Base-by-base conservation (phyloP, 78 protist species). In the Ministeria vibrans region DNA sequence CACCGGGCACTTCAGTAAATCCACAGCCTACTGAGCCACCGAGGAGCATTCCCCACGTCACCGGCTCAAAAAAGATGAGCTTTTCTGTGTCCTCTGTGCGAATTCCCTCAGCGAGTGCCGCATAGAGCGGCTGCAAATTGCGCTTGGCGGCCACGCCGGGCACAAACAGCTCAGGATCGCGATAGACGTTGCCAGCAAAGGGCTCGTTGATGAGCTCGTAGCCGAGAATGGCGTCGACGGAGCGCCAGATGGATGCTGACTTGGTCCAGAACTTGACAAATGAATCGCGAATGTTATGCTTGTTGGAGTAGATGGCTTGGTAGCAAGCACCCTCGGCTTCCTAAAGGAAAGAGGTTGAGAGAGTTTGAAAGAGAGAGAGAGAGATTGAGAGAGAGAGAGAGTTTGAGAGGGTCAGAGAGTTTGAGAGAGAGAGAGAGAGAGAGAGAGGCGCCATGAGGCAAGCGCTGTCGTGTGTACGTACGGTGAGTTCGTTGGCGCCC, bases 171-270 rank as follows among this genome's bases (percentile, higher is more conserved):
- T 27, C 39, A 44, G 92, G 91, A 32, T 89, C 38, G 30, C 13
- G 20, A 62, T 80, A 87, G 38, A 83, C 63, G 46, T 91, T 82
- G 0, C 96, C 96, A 0, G 84, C 82, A 86, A 88, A 93, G 46
- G 91, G 95, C 68, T 94, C 97, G 81, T 94, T 94, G 42, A 94
- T 78, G 28, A 94, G 71, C 82, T 94, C 95, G 78, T 90, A 91
- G 63, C 89, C 93, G 2, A 94, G 43, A 1, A 89, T 83, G 36
- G 81, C 45, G 9, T 77, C 43, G 22, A 1, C 23, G 39, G n/a
- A n/a, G 32, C 28, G 41, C n/a, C 90, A 86, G 3, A 34, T 30
- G 0, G 0, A 25, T 0, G 88, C 92, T 13, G 90, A 49, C 34
- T 13, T 42, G 32, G 38, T 30, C 97, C 97, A 94, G 74, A 82